phyloP scores from a whole-genome alignment of 1,139 yeast genomes.

The Magnusiomyces paraingens region DNA sequence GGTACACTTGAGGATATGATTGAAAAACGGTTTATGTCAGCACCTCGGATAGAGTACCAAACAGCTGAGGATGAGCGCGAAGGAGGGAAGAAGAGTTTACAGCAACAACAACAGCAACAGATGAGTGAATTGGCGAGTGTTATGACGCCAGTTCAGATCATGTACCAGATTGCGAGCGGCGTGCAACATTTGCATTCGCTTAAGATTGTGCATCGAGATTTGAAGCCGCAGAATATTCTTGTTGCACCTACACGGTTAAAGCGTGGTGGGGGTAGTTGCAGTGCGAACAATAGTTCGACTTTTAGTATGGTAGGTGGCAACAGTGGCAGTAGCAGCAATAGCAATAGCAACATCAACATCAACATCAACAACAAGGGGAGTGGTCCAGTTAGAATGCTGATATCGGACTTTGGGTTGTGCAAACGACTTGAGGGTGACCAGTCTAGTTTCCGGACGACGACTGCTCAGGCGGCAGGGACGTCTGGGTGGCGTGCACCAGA shows the following conservation, averaged over 20 bases:
- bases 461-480: constrained; percentile 93
- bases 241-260: constrained; percentile 61
- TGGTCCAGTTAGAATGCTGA: constrained; percentile 56
- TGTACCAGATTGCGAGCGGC: constrained; percentile 79
- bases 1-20: constrained; percentile 84
- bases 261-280: not conserved
- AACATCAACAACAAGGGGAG: too few species aligned
- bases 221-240: constrained; percentile 91
- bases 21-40: constrained; percentile 25
- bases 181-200: constrained; percentile 79
- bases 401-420: constrained; percentile 94
- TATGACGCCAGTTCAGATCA: constrained; percentile 48
- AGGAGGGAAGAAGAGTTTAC: constrained; percentile 13
- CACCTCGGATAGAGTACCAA: not conserved
- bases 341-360: too few species aligned
- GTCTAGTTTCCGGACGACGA: constrained; percentile 87
- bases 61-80: constrained; percentile 33
- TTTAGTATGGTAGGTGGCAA: too few species aligned
- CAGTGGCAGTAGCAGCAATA: too few species aligned
- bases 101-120: too few species aligned
- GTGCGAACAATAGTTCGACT: too few species aligned
- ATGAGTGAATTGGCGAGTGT: not conserved
- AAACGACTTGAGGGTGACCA: constrained; percentile 88
- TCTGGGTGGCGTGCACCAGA: constrained; percentile 99
- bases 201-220: constrained; percentile 90